Evolutionary conservation across 2,329 filamentous ascomycete species (phyloP).

Genomic region (Sordariomycetes sp.): DNA sequence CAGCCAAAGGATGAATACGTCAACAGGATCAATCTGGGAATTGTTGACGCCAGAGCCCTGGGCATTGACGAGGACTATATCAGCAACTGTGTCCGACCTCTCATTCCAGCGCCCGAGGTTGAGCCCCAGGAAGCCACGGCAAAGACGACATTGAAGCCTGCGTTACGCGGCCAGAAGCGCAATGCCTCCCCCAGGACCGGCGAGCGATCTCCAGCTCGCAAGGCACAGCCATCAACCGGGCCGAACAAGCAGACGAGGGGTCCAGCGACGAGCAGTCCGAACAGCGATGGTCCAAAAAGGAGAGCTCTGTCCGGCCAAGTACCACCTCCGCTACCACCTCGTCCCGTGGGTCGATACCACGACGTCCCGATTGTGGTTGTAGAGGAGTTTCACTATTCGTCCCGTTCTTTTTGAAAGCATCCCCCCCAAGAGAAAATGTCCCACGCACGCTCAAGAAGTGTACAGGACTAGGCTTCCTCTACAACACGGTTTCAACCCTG

Average conservation of each 20-base stretch:
- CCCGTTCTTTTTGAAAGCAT: not conserved
- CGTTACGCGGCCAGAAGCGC: conserved; percentile 5
- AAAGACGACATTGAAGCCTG: conserved; percentile 3
- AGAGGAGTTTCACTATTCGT: conserved; percentile 13
- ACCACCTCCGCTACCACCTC: conserved; percentile 13
- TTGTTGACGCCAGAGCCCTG: conserved; percentile 23
- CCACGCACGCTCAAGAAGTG: no score
- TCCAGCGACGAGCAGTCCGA: no score
- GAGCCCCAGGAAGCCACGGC: conserved; percentile 6
- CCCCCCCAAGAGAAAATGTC: not conserved
- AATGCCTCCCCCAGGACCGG: conserved; percentile 9
- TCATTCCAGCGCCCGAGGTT: conserved; percentile 15
- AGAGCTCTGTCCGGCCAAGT: not conserved
- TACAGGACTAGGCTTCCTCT: not conserved
- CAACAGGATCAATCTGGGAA: conserved; percentile 25
- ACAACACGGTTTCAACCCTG: not conserved
- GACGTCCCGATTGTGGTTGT: conserved; percentile 19
- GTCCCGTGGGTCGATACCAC: conserved; percentile 11
- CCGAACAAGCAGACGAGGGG: conserved; percentile 6
- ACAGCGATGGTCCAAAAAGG: not conserved
- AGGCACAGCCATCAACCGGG: conserved; percentile 9
- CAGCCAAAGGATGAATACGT: conserved; percentile 28
- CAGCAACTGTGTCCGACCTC: conserved; percentile 24
- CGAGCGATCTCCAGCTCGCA: conserved; percentile 14
- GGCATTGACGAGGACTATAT: conserved; percentile 26